Base-by-base conservation (phyloP, 345 rosid genomes). In the Rhodamnia argentea region DNA sequence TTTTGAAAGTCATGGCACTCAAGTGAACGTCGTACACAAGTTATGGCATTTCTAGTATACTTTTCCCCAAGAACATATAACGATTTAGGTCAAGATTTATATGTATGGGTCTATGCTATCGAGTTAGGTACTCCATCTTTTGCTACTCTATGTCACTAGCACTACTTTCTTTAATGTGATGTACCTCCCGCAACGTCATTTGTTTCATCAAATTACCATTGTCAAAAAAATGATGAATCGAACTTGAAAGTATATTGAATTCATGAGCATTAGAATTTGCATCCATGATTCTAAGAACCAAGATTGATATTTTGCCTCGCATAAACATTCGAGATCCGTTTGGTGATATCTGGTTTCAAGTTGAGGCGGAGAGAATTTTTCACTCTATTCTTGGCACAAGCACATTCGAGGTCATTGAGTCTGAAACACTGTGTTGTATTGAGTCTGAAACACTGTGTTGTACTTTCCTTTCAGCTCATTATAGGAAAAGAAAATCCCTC, bases 11-110 rank as follows among this genome's bases (percentile, higher is more conserved):
- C n/a, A n/a, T n/a, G n/a, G n/a, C n/a, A n/a, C n/a, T n/a, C n/a
- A n/a, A n/a, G n/a, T n/a, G n/a, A n/a, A n/a, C n/a, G n/a, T n/a
- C n/a, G n/a, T n/a, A n/a, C n/a, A n/a, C n/a, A n/a, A n/a, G n/a
- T n/a, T n/a, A n/a, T n/a, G n/a, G 27, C n/a, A 11, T n/a, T n/a
- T n/a, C n/a, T n/a, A n/a, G n/a, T n/a, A n/a, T n/a, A n/a, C n/a
- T n/a, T n/a, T n/a, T n/a, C n/a, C n/a, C n/a, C n/a, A n/a, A n/a
- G n/a, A n/a, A n/a, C n/a, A n/a, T n/a, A n/a, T n/a, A n/a, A n/a
- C 4, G 90, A 37, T 64, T 83, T 87, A 0, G 96, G 96, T 55
- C 94, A 91, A 51, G 94, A 95, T 86, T 89, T 94, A 7, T 92
- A 89, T 81, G 82, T 92, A n/a, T 90, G 95, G 0, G 94, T 91